Conservation (phyloP, 75 land plant genomes). For the Selaginella tamariscina region DNA sequence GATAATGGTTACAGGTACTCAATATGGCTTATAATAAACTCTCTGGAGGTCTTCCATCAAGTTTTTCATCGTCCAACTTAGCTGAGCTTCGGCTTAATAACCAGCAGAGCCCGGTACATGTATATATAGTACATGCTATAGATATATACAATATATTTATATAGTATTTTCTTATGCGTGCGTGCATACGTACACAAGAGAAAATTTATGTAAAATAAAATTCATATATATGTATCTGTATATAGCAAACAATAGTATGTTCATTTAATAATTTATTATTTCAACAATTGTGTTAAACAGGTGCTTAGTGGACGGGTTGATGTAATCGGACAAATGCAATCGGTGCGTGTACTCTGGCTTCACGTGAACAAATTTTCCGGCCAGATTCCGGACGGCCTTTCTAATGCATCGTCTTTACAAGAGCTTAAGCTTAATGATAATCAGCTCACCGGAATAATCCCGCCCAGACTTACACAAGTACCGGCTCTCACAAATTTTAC, state of each 20-base stretch:
- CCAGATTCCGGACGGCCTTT: slow-evolving; percentile 40
- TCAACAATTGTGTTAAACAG: slow-evolving; percentile 14
- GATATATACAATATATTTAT: too few relatives aligned
- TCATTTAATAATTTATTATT: too few relatives aligned
- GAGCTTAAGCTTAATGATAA: slow-evolving; percentile 49
- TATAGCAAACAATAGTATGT: too few relatives aligned
- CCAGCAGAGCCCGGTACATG: slow-evolving; percentile 5
- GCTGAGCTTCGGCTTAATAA: slow-evolving; percentile 1
- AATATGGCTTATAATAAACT: not conserved
- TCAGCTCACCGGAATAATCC: slow-evolving; percentile 52
- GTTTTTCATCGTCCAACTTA: not conserved
- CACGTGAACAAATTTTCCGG: slow-evolving; percentile 69
- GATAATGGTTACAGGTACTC: too few relatives aligned
- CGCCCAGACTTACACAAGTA: slow-evolving; percentile 27
- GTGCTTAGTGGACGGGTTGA: slow-evolving; percentile 17
- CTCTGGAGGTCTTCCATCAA: slow-evolving; percentile 2
- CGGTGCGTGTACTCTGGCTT: slow-evolving; percentile 41
- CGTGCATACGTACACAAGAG: too few relatives aligned
- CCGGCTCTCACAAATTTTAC: slow-evolving; percentile 13
- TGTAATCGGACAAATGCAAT: slow-evolving; percentile 34
- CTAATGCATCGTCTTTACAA: slow-evolving; percentile 22
- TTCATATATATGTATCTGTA: too few relatives aligned
- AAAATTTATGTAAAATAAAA: too few relatives aligned
- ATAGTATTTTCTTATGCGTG: too few relatives aligned
- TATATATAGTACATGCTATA: too few relatives aligned